These are phyloP conservation scores for Phalaenopsis aphrodite DNA, from an alignment of 106 monocot species.

Conservation along the genomic window DNA sequence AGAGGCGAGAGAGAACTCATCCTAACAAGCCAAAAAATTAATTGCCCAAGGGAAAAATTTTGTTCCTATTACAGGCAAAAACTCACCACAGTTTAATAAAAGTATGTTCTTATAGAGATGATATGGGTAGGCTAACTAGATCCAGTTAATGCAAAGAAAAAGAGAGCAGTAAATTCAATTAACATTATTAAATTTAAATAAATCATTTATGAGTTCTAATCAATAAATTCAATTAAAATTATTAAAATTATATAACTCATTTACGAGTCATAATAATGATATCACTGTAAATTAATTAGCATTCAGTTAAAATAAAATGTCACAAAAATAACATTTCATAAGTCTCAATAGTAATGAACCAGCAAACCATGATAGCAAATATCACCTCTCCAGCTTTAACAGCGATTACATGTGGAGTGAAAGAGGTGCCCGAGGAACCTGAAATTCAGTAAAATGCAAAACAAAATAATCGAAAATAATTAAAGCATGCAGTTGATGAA, in stretches of 20 bases:
- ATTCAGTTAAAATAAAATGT: not conserved
- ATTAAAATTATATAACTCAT: not conserved
- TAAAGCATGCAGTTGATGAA: not conserved
- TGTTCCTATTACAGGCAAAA: not conserved
- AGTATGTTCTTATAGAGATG: not conserved
- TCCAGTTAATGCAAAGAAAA: not conserved
- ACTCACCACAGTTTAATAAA: not conserved
- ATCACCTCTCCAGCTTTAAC: conserved; percentile 9
- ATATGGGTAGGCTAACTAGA: not conserved
- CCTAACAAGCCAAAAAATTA: not conserved
- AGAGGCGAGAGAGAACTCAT: too few relatives aligned
- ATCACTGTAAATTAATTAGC: not conserved
- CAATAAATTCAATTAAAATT: not conserved
- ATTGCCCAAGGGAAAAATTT: not conserved
- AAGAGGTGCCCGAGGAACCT: conserved; percentile 6
- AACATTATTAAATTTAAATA: not conserved
- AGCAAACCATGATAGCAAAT: not conserved
- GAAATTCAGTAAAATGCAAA: conserved; percentile 4
- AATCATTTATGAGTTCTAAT: not conserved
- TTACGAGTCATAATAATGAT: not conserved
- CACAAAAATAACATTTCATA: not conserved
- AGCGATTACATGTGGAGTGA: conserved; percentile 6
- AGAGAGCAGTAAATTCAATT: not conserved
- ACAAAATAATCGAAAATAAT: not conserved
- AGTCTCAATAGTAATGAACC: not conserved